These are phyloP conservation scores for Euphrasia arctica DNA, from an alignment of 305 asterid species.

Conservation along the genomic window DNA sequence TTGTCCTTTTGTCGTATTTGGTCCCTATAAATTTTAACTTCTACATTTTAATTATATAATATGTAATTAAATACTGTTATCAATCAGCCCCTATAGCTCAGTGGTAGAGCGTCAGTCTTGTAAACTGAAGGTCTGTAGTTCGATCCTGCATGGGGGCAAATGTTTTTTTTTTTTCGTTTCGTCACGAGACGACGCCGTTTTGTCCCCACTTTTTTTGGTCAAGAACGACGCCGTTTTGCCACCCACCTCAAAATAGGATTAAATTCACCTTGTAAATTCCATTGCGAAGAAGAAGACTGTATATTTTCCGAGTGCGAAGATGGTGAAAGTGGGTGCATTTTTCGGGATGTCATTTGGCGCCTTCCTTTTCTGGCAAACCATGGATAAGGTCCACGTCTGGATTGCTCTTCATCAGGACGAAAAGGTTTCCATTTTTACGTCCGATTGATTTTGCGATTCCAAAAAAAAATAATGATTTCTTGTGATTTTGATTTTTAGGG, in stretches of 20 bases:
- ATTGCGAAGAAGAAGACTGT: too few relatives aligned
- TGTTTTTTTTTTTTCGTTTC: neutral
- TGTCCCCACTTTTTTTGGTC: too few relatives aligned
- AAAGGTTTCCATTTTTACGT: slow-evolving; percentile 36
- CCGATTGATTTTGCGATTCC: neutral
- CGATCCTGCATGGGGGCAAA: slow-evolving; percentile 87
- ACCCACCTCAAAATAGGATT: too few relatives aligned
- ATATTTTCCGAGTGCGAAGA: slow-evolving; percentile 23
- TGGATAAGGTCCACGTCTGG: slow-evolving; percentile 77
- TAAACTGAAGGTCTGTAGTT: slow-evolving; percentile 95
- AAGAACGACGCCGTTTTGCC: too few relatives aligned
- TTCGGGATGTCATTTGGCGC: slow-evolving; percentile 69
- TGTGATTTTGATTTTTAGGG: neutral
- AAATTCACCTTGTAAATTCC: too few relatives aligned
- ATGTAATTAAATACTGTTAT: too few relatives aligned
- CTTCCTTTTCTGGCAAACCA: slow-evolving; percentile 72
- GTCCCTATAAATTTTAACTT: too few relatives aligned
- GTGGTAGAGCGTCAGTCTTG: slow-evolving; percentile 99
- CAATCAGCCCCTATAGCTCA: slow-evolving; percentile 75
- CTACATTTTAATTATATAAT: too few relatives aligned
- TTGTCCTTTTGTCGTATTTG: too few relatives aligned
- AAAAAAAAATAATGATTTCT: neutral
- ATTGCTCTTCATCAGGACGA: slow-evolving; percentile 81
- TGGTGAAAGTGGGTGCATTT: slow-evolving; percentile 64
- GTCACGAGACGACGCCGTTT: too few relatives aligned